A percentile compares a stretch with the other conserved stretches of the same genome.
Evolutionary conservation across 2,329 filamentous ascomycete species (phyloP).

Genomic region (Trichoderma sp.): DNA sequence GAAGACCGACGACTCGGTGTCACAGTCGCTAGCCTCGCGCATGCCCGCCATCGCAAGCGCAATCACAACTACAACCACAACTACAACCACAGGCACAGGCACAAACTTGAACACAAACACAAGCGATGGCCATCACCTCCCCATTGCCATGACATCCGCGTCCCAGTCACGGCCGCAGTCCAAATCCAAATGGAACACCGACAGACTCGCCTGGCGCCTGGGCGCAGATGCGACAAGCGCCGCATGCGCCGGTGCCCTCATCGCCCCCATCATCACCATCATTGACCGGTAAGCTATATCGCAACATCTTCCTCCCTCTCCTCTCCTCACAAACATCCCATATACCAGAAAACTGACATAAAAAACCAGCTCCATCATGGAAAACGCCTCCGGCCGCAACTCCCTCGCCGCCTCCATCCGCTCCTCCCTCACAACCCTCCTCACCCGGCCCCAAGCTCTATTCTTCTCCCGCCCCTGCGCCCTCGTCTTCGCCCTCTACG

Average conservation of each 20-base stretch:
- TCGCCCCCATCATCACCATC: constrained; percentile 81
- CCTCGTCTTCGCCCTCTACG: constrained; percentile 74
- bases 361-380: constrained; percentile 65
- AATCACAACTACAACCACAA: not conserved
- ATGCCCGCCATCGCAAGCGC: not conserved
- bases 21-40: not conserved
- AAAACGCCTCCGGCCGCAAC: constrained; percentile 71
- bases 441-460: constrained; percentile 60
- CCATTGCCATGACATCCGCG: not conserved
- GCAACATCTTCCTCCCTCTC: no score
- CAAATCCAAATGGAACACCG: constrained; percentile 66
- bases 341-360: no score
- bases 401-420: constrained; percentile 59
- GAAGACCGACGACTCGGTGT: constrained; percentile 2
- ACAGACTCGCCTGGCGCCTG: constrained; percentile 64
- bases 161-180: not conserved
- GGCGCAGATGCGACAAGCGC: constrained; percentile 68
- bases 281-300: constrained; percentile 67
- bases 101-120: not conserved
- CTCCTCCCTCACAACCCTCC: constrained; percentile 53
- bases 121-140: not conserved
- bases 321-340: no score
- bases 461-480: constrained; percentile 64
- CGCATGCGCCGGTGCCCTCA: constrained; percentile 66
- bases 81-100: not conserved